These are phyloP conservation scores for Moringa oleifera DNA, from an alignment of 345 rosid genomes.

Conservation along the genomic window DNA sequence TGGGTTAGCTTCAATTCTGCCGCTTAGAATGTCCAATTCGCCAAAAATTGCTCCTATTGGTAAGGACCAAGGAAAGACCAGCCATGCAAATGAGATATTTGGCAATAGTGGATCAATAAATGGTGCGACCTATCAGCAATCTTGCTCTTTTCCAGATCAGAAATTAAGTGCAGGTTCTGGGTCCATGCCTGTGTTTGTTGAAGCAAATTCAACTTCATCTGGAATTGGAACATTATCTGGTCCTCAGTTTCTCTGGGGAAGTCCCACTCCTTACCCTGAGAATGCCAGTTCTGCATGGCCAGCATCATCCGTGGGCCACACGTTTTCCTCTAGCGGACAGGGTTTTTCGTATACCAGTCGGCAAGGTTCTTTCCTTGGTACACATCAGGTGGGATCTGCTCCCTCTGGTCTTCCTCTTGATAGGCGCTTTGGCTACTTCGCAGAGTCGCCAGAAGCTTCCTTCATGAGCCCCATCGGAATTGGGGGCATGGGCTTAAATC, in stretches of 20 bases:
- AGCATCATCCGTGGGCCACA: conserved; percentile 43
- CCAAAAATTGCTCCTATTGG: conserved; percentile 67
- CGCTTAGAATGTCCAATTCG: conserved; percentile 47
- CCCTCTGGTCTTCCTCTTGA: conserved; percentile 68
- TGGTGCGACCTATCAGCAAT: conserved; percentile 43
- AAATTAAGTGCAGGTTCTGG: conserved; percentile 35
- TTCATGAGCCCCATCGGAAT: conserved; percentile 38
- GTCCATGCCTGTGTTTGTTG: conserved; percentile 38
- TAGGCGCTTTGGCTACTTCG: conserved; percentile 45
- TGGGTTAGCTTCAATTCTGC: conserved; percentile 89
- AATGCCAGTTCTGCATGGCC: conserved; percentile 56
- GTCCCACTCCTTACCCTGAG: conserved; percentile 51
- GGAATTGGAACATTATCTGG: conserved; percentile 70
- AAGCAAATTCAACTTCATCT: conserved; percentile 48
- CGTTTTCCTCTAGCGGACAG: conserved; percentile 41
- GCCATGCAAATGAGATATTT: conserved; percentile 43
- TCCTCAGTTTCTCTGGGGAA: conserved; percentile 92
- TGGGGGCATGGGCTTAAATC: conserved; percentile 40
- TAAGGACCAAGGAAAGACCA: conserved; percentile 60
- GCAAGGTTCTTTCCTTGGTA: conserved; percentile 50
- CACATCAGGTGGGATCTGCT: conserved; percentile 84
- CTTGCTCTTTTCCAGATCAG: conserved; percentile 54
- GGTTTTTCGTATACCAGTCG: conserved; percentile 50
- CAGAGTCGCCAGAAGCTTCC: conserved; percentile 55
- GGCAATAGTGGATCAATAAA: conserved; percentile 35